Evolutionary conservation across 2,329 filamentous ascomycete species (phyloP), one percentile per base, ranked within the genome.

Genomic region (Penicillium sp.): DNA sequence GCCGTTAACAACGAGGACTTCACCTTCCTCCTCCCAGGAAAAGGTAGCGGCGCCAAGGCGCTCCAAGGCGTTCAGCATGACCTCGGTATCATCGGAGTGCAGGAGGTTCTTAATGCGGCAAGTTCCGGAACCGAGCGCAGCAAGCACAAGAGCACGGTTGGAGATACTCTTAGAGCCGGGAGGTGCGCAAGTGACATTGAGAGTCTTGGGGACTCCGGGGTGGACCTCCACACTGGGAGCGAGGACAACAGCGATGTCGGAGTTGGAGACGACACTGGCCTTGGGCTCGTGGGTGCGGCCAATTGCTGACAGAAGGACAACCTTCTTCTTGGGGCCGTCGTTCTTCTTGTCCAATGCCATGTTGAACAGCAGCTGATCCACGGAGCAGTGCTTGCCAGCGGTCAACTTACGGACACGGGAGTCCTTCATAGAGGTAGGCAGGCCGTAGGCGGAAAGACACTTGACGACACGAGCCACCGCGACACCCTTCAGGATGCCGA

Each of bases 301-400:
- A 69, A 99, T 96, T 11, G 89, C 89, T 1, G 92, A 92, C 10
- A 99, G 81, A 7, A 99, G 83, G 6, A 97, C 93, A 59, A 99
- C 89, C 76, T 96, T 97, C 81, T 99, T 99, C 74, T 93, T 92
- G 55, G 84, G 84, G 2, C 94, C 94, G 42, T 96, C 89, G 62
- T 99, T 99, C 80, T 99, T 99, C 83, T 99, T 99, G 76, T 99
- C 94, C 8, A 99, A 88, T 0, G 89, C 92, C 94, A 99, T 99
- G 71, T 96, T 96, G 61, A 88, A 83, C 53, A 99, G 81, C 48
- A 99, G 76, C 34, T 89, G 83, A 63, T 97, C 90, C 2, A 97
- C 90, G 0, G 89, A 88, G 70, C 94, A 99, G 60, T 85, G 81
- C 75, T 96, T 97, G 49, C 89, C 90, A 1, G 91, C 92, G 4